Percentiles rank a stretch among this genome's conserved stretches.
Evolutionary conservation across 257 asterid genomes (phyloP).

Genomic region (Forsythia viridissima): DNA sequence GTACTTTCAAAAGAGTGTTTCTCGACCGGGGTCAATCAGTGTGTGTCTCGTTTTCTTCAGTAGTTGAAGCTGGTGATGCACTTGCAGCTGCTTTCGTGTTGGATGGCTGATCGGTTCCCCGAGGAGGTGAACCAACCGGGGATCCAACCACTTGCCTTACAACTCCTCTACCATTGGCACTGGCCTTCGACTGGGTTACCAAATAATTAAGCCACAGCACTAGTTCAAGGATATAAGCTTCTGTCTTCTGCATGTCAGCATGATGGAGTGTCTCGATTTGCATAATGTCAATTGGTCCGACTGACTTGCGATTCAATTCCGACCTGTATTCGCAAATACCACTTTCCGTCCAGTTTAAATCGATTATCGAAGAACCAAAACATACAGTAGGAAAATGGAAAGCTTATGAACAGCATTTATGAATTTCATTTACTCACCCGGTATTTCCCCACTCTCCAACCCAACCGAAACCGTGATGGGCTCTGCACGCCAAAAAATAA

Average conservation of each 20-base stretch:
- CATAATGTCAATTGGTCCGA: constrained; percentile 49
- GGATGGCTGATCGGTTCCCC: constrained; percentile 19
- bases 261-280: constrained; percentile 75
- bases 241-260: constrained; percentile 68
- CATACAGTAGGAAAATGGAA: not conserved
- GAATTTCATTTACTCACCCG: constrained; percentile 51
- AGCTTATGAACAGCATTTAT: not conserved
- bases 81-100: constrained; percentile 11
- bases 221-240: constrained; percentile 57
- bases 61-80: constrained; percentile 4
- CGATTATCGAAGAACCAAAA: too few relatives aligned
- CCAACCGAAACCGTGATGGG: constrained; percentile 91
- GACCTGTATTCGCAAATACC: constrained; percentile 43
- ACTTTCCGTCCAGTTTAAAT: not conserved
- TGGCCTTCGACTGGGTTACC: constrained; percentile 50
- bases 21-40: not conserved
- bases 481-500: constrained; percentile 38
- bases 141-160: constrained; percentile 18
- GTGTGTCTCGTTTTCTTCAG: not conserved
- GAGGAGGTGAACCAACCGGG: constrained; percentile 17
- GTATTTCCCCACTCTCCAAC: constrained; percentile 88
- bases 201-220: constrained; percentile 67
- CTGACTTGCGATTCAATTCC: constrained; percentile 47
- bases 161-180: constrained; percentile 20
- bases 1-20: too few relatives aligned